A percentile compares a stretch with the other conserved stretches of the same genome.
Conservation (phyloP, 2,329 filamentous ascomycete species). For the Aspergillus aculeatinus region DNA sequence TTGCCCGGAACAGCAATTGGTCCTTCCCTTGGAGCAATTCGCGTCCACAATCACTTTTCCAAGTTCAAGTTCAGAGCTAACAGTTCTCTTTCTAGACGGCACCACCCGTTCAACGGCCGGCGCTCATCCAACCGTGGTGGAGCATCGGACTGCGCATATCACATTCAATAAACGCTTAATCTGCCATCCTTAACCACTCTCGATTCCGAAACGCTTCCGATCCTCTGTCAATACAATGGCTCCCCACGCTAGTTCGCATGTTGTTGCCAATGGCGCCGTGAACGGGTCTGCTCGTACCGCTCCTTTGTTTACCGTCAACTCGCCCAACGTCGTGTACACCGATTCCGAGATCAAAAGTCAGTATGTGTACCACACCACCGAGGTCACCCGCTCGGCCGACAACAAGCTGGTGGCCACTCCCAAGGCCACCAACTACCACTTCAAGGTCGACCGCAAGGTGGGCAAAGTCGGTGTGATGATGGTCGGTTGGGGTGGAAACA, state of each 20-base stretch:
- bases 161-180: conserved; percentile 44
- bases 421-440: conserved; percentile 88
- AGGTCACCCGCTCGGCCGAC: conserved; percentile 67
- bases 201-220: conserved; percentile 21
- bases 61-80: not conserved
- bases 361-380: conserved; percentile 95
- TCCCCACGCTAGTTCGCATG: conserved; percentile 76
- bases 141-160: conserved; percentile 61
- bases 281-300: conserved; percentile 51
- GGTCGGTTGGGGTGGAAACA: conserved; percentile 97
- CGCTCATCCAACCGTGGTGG: conserved; percentile 85
- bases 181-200: conserved; percentile 43
- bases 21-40: conserved; percentile 1
- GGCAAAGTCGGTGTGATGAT: conserved; percentile 96
- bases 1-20: conserved; percentile 1
- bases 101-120: conserved; percentile 96
- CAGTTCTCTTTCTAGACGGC: conserved; percentile 59
- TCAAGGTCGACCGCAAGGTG: conserved; percentile 93
- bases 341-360: conserved; percentile 84
- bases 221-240: conserved; percentile 66
- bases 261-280: conserved; percentile 52
- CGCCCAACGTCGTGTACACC: conserved; percentile 89
- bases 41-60: not conserved
- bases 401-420: conserved; percentile 82
- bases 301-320: conserved; percentile 78